phyloP scores from a whole-genome alignment of 495 filamentous ascomycete genomes.

The Endocarpon pusillum region DNA sequence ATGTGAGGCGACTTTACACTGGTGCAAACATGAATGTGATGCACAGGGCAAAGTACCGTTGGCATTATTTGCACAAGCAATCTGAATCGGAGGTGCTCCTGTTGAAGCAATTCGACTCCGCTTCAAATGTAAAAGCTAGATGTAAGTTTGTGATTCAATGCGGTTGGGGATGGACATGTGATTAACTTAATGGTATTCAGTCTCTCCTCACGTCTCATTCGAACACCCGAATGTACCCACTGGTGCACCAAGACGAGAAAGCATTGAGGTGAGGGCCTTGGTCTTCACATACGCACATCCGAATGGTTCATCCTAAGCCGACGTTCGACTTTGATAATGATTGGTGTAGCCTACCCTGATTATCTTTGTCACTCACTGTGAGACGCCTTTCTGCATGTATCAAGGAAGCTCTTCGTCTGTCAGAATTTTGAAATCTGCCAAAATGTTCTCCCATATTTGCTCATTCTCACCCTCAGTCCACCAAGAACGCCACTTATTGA shows the following conservation, averaged over 20 bases:
- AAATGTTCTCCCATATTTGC: not conserved
- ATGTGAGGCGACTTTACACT: slow-evolving; percentile 9
- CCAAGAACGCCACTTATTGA: slow-evolving; percentile 13
- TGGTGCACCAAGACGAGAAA: slow-evolving; percentile 4
- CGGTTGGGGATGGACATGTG: no score
- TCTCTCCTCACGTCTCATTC: slow-evolving; percentile 11
- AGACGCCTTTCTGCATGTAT: no score
- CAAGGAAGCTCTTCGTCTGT: not conserved
- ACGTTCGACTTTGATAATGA: no score
- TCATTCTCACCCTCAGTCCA: not conserved
- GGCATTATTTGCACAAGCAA: slow-evolving; percentile 19
- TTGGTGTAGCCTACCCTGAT: no score
- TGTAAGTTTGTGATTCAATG: no score
- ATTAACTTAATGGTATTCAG: no score
- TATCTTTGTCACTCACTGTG: no score
- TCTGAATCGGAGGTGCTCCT: slow-evolving; percentile 14
- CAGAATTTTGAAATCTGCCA: not conserved
- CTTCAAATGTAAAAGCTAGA: slow-evolving; percentile 8
- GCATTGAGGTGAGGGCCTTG: slow-evolving; percentile 11
- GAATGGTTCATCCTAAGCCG: not conserved
- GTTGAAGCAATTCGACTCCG: slow-evolving; percentile 18
- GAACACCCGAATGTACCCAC: not conserved
- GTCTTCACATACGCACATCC: slow-evolving; percentile 5
- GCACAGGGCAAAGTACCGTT: slow-evolving; percentile 10
- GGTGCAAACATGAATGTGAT: slow-evolving; percentile 11